A percentile compares a stretch with the other conserved stretches of the same genome.
Conservation (phyloP, 352 stramenopile species). For the Pythium dissotocum region DNA sequence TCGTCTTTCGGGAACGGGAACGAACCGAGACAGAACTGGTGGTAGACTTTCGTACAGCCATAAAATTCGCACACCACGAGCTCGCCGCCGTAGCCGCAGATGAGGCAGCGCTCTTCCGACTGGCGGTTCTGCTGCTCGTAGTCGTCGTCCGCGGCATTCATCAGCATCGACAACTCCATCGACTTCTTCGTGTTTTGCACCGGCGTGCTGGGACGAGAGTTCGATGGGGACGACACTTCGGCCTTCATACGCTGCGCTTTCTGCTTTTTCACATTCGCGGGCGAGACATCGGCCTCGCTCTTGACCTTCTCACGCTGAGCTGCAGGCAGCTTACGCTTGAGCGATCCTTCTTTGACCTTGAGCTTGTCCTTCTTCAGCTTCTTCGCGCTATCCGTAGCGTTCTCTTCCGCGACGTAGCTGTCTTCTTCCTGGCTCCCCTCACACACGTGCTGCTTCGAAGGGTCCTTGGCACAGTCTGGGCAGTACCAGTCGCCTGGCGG, state of each 20-base stretch:
- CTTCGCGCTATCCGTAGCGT: constrained; percentile 23
- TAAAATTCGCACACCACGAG: constrained; percentile 84
- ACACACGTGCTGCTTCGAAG: constrained; percentile 31
- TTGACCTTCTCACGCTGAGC: constrained; percentile 39
- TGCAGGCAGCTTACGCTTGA: constrained; percentile 61
- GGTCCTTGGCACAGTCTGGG: constrained; percentile 57
- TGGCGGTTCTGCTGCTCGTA: constrained; percentile 23
- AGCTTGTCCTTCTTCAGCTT: constrained; percentile 64
- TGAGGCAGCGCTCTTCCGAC: constrained; percentile 78
- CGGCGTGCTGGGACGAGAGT: constrained; percentile 23
- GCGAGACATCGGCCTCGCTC: constrained; percentile 14
- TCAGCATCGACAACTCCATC: constrained; percentile 30
- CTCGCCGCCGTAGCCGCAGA: constrained; percentile 82
- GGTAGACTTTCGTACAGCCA: constrained; percentile 84
- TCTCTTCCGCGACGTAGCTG: constrained; percentile 11
- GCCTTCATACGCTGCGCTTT: constrained; percentile 30
- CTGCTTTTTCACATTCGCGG: constrained; percentile 44
- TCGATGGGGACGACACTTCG: constrained; percentile 27
- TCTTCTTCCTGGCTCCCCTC: constrained; percentile 28
- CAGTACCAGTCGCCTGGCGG: constrained; percentile 81
- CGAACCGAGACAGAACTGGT: constrained; percentile 82
- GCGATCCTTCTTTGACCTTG: constrained; percentile 47
- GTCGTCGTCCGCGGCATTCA: constrained; percentile 27
- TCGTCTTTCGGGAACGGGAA: constrained; percentile 83
- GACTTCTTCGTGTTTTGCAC: constrained; percentile 25